Evolutionary conservation across 139 green algal species (phyloP), one percentile per base, ranked within the genome.

Genomic region (Desmodesmus armatus): DNA sequence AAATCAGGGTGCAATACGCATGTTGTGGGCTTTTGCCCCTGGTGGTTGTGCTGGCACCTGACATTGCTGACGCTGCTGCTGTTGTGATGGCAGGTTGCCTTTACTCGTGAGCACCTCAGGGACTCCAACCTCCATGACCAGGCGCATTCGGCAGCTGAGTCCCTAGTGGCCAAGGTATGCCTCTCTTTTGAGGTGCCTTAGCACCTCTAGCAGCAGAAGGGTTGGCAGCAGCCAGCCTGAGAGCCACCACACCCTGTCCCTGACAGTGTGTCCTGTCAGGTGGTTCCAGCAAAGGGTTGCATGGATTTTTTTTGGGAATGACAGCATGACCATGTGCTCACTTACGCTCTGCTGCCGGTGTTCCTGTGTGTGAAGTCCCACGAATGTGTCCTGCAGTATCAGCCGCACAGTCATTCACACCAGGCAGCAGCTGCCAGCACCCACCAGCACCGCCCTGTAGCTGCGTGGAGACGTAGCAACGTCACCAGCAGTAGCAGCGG

Each of bases 81-180:
- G 2, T 31, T 69, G 1, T 43, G 11, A 2, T 33, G 21, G 43
- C 43, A 79, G 72, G 72, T 44, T 63, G 43, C 72, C 0, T 79
- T 65, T 15, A 65, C 72, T 21, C 72, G 72, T 3, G 72, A 79
- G 0, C 29, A 63, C 39, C 13, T n/a, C 25, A 33, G 27, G 7
- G 29, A 79, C 17, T 58, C 33, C 25, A 35, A 53, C 15, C 23
- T 37, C 19, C 41, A 55, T 11, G 43, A 37, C 6, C n/a, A 43
- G 43, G 43, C 43, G 27, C 29, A n/a, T n/a, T n/a, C n/a, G n/a
- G n/a, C 43, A 72, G 72, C 72, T 33, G 43, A 79, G 44, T 79
- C 72, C 3, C 72, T 79, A 27, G 47, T 43, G 31, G 72, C 72
- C 19, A 79, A 79, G 72, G 72, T 79, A 35, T 13, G 60, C n/a